Base-by-base conservation (phyloP, 1,284 basidiomycete genomes). In the Pyrrhoderma lamaoense region DNA sequence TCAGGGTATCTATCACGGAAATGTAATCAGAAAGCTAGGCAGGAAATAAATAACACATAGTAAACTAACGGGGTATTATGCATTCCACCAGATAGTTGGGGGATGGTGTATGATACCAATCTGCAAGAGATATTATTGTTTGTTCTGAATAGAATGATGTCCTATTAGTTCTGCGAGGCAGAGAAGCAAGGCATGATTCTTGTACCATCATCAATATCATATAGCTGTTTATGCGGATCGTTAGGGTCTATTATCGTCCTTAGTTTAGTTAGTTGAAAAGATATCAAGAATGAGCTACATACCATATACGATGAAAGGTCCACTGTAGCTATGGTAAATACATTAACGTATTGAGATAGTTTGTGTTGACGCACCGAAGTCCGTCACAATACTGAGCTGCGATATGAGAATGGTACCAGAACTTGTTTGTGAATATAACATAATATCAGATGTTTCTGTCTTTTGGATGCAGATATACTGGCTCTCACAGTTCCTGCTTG, bases 151-250 rank as follows among this genome's bases (percentile, higher is more conserved):
- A 39, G 19, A 38, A 14, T 21, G 14, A n/a, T 11, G 49, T 25
- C 7, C 14, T 36, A 9, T 13, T 22, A 22, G 4, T 7, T 5
- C 16, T 3, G 23, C 36, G 27, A 7, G 22, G 11, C 9, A 11
- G 16, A n/a, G 47, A 57, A 2, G 55, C 57, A 3, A 2, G 3
- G 39, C 14, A n/a, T 34, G 13, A 27, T 38, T 13, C 55, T 67
- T 38, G 43, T 23, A 74, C 65, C 69, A 57, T 70, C 64, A 57
- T 69, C 72, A 8, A 75, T 60, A 50, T 72, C 75, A 51, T 76
- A 73, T 47, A 74, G 51, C 11, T 62, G 4, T 3, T 57, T 57
- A 49, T 68, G 65, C 22, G 76, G 75, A 54, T 76, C 76, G 2
- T 68, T 7, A 4, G 64, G 67, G 58, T 78, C 54, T 56, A n/a